Evolutionary conservation across 129 eudicot genomes (phyloP).

Genomic region (Centella asiatica): DNA sequence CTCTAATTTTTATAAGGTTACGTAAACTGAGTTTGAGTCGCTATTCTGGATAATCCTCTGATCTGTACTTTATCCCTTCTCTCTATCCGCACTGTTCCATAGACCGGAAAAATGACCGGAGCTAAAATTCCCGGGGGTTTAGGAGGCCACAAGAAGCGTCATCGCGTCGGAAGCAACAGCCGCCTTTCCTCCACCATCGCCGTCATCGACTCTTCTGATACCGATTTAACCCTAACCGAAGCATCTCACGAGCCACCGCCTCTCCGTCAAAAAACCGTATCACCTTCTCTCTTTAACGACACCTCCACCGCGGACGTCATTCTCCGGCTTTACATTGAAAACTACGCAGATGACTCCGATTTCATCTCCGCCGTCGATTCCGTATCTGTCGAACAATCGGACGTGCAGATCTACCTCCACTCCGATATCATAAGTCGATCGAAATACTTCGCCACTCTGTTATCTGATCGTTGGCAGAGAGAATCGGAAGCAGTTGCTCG

Average conservation of each 20-base stretch:
- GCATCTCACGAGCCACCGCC: too few relatives aligned
- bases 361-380: constrained; percentile 22
- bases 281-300: constrained; percentile 63
- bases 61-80: too few relatives aligned
- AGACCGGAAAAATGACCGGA: neutral
- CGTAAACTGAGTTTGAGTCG: too few relatives aligned
- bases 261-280: too few relatives aligned
- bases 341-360: constrained; percentile 29
- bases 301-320: constrained; percentile 66
- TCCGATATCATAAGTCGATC: constrained; percentile 45
- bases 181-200: too few relatives aligned
- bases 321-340: constrained; percentile 58
- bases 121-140: constrained; percentile 18
- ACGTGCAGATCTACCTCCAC: constrained; percentile 57
- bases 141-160: neutral
- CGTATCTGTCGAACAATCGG: too few relatives aligned
- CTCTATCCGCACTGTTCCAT: too few relatives aligned
- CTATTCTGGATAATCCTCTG: too few relatives aligned
- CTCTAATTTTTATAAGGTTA: too few relatives aligned
- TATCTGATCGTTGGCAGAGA: too few relatives aligned
- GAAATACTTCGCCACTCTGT: constrained; percentile 60
- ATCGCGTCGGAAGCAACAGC: neutral
- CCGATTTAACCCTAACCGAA: too few relatives aligned
- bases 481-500: constrained; percentile 16
- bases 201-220: too few relatives aligned